phyloP scores from a whole-genome alignment of 2,329 filamentous ascomycete species.

The Emmonsiellopsis sp. region DNA sequence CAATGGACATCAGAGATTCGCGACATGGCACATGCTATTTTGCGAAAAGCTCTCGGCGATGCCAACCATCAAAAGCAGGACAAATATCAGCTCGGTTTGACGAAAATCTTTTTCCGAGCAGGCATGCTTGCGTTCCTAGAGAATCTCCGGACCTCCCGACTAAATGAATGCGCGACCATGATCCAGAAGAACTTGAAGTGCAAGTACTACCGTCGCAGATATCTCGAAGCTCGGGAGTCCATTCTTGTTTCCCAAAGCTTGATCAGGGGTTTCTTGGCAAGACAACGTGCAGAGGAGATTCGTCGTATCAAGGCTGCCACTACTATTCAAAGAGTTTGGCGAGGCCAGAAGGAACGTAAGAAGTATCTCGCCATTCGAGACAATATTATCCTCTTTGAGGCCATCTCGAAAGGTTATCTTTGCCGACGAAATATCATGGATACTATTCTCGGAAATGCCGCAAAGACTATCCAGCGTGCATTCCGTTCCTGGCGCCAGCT shows the following conservation, averaged over 20 bases:
- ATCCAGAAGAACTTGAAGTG: conserved; percentile 97
- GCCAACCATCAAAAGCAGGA: conserved; percentile 65
- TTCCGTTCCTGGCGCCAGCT: conserved; percentile 77
- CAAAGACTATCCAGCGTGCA: conserved; percentile 76
- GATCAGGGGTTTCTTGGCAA: conserved; percentile 66
- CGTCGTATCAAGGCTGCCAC: conserved; percentile 80
- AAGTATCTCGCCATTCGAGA: conserved; percentile 66
- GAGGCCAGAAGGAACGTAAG: conserved; percentile 81
- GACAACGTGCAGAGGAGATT: conserved; percentile 68
- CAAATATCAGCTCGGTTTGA: conserved; percentile 95
- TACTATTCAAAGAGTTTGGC: conserved; percentile 91
- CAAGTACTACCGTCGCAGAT: conserved; percentile 89
- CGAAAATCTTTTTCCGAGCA: conserved; percentile 98
- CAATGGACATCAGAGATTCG: conserved; percentile 92
- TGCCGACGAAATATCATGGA: conserved; percentile 88
- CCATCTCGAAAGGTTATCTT: conserved; percentile 83
- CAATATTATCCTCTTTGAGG: conserved; percentile 81
- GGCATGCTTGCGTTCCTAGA: conserved; percentile 98
- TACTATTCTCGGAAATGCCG: conserved; percentile 85
- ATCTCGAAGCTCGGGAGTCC: conserved; percentile 73
- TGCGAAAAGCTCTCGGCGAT: conserved; percentile 77
- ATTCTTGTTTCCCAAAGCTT: conserved; percentile 73
- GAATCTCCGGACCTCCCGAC: conserved; percentile 77
- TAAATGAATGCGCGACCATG: conserved; percentile 92
- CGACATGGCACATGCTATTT: conserved; percentile 85